These are phyloP conservation scores for Pseudonectria foliicola DNA, from an alignment of 2,329 filamentous ascomycete species.

Conservation along the genomic window DNA sequence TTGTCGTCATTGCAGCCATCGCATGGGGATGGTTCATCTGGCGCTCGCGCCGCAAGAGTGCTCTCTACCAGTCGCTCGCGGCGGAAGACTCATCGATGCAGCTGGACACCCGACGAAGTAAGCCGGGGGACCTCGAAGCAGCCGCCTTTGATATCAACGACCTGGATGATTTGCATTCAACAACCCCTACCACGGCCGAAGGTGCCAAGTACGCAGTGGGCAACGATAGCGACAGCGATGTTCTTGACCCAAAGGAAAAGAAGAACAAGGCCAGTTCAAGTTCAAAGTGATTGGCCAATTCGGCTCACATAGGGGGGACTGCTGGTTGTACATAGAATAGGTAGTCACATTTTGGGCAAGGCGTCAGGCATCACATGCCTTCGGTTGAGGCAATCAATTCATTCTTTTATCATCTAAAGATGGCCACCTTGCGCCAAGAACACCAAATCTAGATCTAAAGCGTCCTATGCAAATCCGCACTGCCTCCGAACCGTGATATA, in stretches of 20 bases:
- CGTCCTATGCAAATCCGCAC: slow-evolving; percentile 14
- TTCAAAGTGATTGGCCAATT: slow-evolving; percentile 1
- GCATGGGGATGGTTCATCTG: slow-evolving; percentile 70
- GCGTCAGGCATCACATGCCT: slow-evolving; percentile 11
- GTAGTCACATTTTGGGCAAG: neutral
- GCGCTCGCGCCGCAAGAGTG: slow-evolving; percentile 50
- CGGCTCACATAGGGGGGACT: neutral
- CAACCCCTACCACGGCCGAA: slow-evolving; percentile 36
- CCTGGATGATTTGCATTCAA: slow-evolving; percentile 52
- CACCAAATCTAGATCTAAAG: slow-evolving; percentile 17
- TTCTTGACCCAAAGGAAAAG: slow-evolving; percentile 16
- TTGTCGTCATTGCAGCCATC: slow-evolving; percentile 67
- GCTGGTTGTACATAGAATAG: neutral
- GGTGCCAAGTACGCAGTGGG: slow-evolving; percentile 50
- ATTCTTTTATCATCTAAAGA: slow-evolving; percentile 18
- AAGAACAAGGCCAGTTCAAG: slow-evolving; percentile 2
- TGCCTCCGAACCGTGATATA: slow-evolving; percentile 7
- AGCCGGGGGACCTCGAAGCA: slow-evolving; percentile 51
- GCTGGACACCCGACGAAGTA: slow-evolving; percentile 42
- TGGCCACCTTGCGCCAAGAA: slow-evolving; percentile 17
- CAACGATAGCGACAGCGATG: slow-evolving; percentile 46
- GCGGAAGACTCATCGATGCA: slow-evolving; percentile 28
- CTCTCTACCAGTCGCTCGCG: slow-evolving; percentile 47
- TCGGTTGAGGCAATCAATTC: slow-evolving; percentile 9
- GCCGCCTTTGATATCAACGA: slow-evolving; percentile 61